phyloP scores from a whole-genome alignment of 164 flowering plant species.

The Taxillus chinensis region DNA sequence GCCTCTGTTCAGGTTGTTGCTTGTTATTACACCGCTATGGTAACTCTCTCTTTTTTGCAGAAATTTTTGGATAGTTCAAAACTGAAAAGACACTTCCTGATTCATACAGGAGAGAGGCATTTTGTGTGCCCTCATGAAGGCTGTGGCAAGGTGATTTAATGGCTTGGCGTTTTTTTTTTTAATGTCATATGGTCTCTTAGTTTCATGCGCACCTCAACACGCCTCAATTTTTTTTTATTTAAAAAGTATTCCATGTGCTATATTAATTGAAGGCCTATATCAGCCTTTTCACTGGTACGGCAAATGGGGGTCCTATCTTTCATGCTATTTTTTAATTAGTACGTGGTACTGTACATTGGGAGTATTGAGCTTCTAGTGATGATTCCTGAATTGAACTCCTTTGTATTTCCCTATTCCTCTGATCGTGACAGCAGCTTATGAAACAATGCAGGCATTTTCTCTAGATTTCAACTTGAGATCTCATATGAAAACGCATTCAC shows the following conservation, averaged over 20 bases:
- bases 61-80: slow-evolving; percentile 98
- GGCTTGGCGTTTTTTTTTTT: neutral
- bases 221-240: too few relatives aligned
- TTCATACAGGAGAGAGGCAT: slow-evolving; percentile 92
- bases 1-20: too few relatives aligned
- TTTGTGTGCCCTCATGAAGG: slow-evolving; percentile 90
- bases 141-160: slow-evolving; percentile 82
- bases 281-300: too few relatives aligned
- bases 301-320: too few relatives aligned
- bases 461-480: slow-evolving; percentile 95
- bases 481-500: slow-evolving; percentile 97
- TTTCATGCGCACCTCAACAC: too few relatives aligned
- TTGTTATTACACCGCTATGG: too few relatives aligned
- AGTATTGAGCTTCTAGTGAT: too few relatives aligned
- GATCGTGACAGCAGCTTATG: neutral
- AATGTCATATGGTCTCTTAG: too few relatives aligned
- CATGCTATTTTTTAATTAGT: too few relatives aligned
- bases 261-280: too few relatives aligned
- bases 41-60: slow-evolving; percentile 32
- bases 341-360: too few relatives aligned
- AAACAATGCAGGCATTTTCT: slow-evolving; percentile 75
- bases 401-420: neutral
- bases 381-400: neutral
- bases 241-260: too few relatives aligned
- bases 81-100: slow-evolving; percentile 86